Evolutionary conservation across 2,329 filamentous ascomycete genomes (phyloP), one percentile per base, ranked within the genome.

Genomic region (Acephala macrosclerotiorum): DNA sequence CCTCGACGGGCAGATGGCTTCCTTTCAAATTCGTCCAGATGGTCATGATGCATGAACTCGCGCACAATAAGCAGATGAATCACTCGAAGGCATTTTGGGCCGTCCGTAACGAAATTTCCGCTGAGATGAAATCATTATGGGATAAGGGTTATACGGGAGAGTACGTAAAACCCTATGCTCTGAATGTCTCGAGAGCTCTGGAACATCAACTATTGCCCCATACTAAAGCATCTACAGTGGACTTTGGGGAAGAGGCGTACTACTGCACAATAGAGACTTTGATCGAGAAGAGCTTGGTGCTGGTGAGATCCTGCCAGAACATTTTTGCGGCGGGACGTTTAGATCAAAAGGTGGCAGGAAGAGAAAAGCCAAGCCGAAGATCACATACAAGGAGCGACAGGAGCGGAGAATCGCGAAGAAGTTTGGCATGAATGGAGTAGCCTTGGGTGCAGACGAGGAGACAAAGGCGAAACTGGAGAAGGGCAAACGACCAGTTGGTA

Each of bases 1-100:
- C 84, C 0, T 81, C 80, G 4, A 85, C 84, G 0, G 87, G 87
- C 29, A 85, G 81, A 65, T 97, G 93, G 93, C 81, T 97, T 25
- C 91, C 92, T 0, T 94, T 96, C 75, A 83, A 88, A 67, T 93
- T 94, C 74, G 91, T 97, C 18, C 92, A 96, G 78, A 95, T 96
- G 91, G 92, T 96, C 70, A 96, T 97, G 93, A 94, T 96, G 87
- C 93, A 97, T 76, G 83, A 83, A 74, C 82, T 96, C 35, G 93
- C 93, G 2, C 93, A 96, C 77, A 94, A 91, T 83, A 91, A 92
- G 77, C 90, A 97, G 76, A 97, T 97, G 94, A 96, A 97, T 77
- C 93, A 97, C 76, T 91, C 89, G 1, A 85, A 87, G 63, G 88
- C 87, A 2, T 97, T 97, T 74, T 97, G 93, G 93, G 85, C 86